Evolutionary conservation across 345 rosid genomes (phyloP), one percentile per base, ranked within the genome.

Genomic region (Pistacia vera): DNA sequence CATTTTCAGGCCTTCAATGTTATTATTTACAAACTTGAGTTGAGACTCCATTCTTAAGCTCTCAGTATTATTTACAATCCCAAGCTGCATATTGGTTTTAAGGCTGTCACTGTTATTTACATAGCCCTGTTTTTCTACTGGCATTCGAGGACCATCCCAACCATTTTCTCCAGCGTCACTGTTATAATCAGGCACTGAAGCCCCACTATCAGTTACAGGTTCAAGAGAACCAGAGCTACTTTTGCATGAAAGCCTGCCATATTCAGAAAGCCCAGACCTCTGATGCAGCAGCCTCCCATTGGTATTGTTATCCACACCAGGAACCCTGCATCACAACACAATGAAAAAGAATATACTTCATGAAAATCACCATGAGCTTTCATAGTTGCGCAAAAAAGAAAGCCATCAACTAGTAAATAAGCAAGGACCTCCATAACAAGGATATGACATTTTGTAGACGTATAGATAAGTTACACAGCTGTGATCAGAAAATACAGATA

Each of bases 21-120:
- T 75, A 35, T 64, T 88, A 85, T 91, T 81, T 89, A 91, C 92
- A 89, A 80, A 73, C 86, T 78, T 84, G 78, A 80, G 87, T 66
- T 83, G 88, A 71, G 75, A 90, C 82, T 87, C 92, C 78, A 72
- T 75, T 51, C 76, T 77, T 68, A 56, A 82, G 85, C 85, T 85
- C 77, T 85, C 91, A 71, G 75, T 86, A 80, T 81, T 83, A 87
- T 88, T 86, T 88, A 88, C 93, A 89, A 60, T 78, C 80, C 82
- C 87, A 58, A 79, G 81, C 83, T 48, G 73, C 51, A 75, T 73
- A 56, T 76, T 61, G 64, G 72, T 52, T 80, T 76, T 70, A 64
- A 76, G 79, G 81, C 76, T 74, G 75, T 62, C 79, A 51, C 63
- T 83, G 54, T 62, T 80, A 86, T 89, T 79, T 85, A 91, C 89